These are phyloP conservation scores for Aureobasidium namibiae DNA, from an alignment of 2,329 filamentous ascomycete species.

Conservation along the genomic window DNA sequence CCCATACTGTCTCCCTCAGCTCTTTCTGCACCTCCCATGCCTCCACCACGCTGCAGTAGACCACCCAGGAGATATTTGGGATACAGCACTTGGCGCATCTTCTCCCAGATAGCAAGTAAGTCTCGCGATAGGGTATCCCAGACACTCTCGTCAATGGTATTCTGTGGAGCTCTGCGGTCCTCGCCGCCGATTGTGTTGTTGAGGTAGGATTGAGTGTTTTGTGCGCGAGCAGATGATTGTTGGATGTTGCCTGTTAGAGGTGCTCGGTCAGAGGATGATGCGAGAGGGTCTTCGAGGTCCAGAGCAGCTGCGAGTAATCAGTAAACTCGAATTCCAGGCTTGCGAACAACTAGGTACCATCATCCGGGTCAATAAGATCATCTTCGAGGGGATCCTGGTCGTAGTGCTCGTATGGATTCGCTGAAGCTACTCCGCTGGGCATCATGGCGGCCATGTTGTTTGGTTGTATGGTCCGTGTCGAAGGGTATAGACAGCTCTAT, in stretches of 20 bases:
- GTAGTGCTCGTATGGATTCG: slow-evolving; percentile 33
- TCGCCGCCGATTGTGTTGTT: slow-evolving; percentile 87
- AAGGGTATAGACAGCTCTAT: not conserved
- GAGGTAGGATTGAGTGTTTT: slow-evolving; percentile 66
- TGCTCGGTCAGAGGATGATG: slow-evolving; percentile 60
- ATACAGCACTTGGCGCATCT: slow-evolving; percentile 95
- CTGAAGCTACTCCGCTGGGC: slow-evolving; percentile 30
- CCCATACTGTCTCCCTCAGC: slow-evolving; percentile 38
- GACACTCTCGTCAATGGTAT: slow-evolving; percentile 94
- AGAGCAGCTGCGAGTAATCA: slow-evolving; percentile 40
- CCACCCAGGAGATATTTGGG: slow-evolving; percentile 83
- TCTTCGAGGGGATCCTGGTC: slow-evolving; percentile 40
- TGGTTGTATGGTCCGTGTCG: not conserved
- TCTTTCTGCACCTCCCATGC: slow-evolving; percentile 49
- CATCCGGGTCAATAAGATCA: slow-evolving; percentile 46
- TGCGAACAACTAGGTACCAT: slow-evolving; percentile 29
- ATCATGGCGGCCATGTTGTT: slow-evolving; percentile 37
- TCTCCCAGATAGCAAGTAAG: slow-evolving; percentile 88
- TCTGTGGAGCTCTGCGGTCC: slow-evolving; percentile 78
- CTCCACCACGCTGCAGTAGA: slow-evolving; percentile 50
- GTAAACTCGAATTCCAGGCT: not conserved
- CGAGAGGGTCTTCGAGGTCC: slow-evolving; percentile 82
- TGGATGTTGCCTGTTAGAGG: slow-evolving; percentile 78
- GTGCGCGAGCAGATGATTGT: slow-evolving; percentile 44
- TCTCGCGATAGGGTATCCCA: slow-evolving; percentile 96